These are phyloP conservation scores for Wickerhamomyces subpelliculosus DNA, from an alignment of 805 yeast genomes.

Conservation along the genomic window DNA sequence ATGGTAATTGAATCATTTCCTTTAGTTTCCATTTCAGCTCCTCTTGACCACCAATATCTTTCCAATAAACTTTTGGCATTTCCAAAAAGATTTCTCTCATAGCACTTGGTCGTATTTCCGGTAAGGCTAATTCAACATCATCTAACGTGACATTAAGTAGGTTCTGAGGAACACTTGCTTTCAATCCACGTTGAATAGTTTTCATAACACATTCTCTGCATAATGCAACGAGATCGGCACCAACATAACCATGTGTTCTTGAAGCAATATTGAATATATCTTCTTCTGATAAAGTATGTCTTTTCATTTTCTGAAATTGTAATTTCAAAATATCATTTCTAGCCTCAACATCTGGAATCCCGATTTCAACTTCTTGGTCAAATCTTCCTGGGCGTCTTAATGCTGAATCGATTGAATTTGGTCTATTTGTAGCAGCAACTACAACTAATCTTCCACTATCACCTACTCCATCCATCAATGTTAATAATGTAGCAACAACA, in stretches of 20 bases:
- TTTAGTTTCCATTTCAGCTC: constrained; percentile 70
- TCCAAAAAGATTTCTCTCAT: constrained; percentile 94
- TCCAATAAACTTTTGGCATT: constrained; percentile 90
- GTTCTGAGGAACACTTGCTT: constrained; percentile 18
- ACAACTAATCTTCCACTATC: constrained; percentile 57
- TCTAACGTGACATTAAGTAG: constrained; percentile 33
- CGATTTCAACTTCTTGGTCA: constrained; percentile 85
- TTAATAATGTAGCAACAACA: constrained; percentile 81
- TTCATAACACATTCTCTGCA: constrained; percentile 84
- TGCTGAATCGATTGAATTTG: constrained; percentile 63
- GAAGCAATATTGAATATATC: constrained; percentile 61
- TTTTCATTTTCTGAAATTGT: constrained; percentile 46
- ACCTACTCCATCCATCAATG: constrained; percentile 75
- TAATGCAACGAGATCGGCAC: constrained; percentile 87
- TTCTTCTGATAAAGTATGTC: constrained; percentile 43
- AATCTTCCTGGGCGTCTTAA: constrained; percentile 82
- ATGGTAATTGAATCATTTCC: constrained; percentile 90
- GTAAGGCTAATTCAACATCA: constrained; percentile 67
- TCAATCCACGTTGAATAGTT: constrained; percentile 60
- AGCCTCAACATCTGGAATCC: constrained; percentile 83
- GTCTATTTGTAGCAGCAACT: constrained; percentile 70
- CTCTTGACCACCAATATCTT: constrained; percentile 94
- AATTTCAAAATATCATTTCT: constrained; percentile 65
- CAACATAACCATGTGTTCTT: constrained; percentile 94
- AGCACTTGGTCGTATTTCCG: constrained; percentile 89